Evolutionary conservation across 2,329 filamentous ascomycete species (phyloP).

Genomic region (Aspergillus terreus): DNA sequence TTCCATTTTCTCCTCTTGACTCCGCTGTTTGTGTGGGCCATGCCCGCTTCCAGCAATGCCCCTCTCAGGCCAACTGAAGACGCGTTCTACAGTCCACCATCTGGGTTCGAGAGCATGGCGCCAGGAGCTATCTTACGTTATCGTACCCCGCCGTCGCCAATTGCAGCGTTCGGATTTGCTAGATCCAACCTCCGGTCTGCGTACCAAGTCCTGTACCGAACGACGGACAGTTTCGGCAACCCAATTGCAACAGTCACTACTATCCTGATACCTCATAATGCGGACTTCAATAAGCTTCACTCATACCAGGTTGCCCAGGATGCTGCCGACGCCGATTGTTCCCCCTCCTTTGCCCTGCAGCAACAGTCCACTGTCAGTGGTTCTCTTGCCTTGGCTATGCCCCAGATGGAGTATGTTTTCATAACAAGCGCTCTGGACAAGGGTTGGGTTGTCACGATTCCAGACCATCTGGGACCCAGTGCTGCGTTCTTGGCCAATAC

Average conservation of each 20-base stretch:
- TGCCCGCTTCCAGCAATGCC: no score
- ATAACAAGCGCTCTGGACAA: neutral
- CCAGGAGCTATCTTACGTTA: neutral
- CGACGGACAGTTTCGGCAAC: neutral
- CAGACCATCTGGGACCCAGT: neutral
- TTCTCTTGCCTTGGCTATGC: neutral
- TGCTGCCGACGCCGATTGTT: neutral
- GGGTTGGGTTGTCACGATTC: neutral
- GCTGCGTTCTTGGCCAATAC: neutral
- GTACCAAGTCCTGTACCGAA: slow-evolving; percentile 3
- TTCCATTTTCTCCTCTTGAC: no score
- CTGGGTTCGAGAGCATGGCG: neutral
- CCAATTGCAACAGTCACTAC: neutral
- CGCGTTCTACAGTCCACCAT: neutral
- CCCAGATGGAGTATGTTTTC: neutral
- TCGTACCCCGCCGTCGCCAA: neutral
- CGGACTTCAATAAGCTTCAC: neutral
- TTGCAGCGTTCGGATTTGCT: neutral
- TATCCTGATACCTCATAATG: slow-evolving; percentile 1
- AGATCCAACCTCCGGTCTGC: neutral
- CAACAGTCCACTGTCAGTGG: neutral
- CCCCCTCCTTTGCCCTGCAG: neutral
- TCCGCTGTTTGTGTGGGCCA: no score
- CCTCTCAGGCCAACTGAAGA: neutral
- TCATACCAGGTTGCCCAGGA: neutral